A percentile compares a stretch with the other conserved stretches of the same genome.
Conservation (phyloP, 164 flowering plant genomes). For the Amborella trichopoda region DNA sequence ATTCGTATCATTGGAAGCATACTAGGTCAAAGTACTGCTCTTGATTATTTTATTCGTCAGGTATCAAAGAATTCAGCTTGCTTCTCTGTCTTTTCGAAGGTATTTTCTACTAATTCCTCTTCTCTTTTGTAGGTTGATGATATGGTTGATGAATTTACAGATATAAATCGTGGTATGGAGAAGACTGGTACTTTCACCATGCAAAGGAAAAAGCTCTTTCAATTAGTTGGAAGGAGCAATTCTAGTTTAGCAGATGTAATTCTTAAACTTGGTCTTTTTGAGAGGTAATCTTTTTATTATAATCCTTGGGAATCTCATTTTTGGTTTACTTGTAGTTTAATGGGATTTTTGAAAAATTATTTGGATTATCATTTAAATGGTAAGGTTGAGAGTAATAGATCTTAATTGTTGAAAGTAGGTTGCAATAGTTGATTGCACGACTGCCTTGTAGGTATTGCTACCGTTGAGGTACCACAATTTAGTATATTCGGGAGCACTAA, state of each 20-base stretch:
- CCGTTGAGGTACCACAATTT: too few relatives aligned
- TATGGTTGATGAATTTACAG: conserved; percentile 70
- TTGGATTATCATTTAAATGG: too few relatives aligned
- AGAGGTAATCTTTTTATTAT: conserved; percentile 33
- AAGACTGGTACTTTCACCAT: conserved; percentile 81
- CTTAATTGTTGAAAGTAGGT: too few relatives aligned
- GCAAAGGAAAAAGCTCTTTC: conserved; percentile 71
- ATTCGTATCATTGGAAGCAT: conserved; percentile 75
- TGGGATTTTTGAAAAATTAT: too few relatives aligned
- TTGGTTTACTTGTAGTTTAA: too few relatives aligned
- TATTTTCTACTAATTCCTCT: conserved; percentile 6
- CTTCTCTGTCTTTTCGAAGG: not conserved
- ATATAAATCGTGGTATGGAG: conserved; percentile 80
- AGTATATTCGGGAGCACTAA: too few relatives aligned
- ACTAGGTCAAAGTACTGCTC: conserved; percentile 89
- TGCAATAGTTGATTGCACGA: too few relatives aligned
- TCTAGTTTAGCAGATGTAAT: conserved; percentile 83
- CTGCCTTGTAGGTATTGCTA: too few relatives aligned
- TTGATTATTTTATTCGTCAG: conserved; percentile 88
- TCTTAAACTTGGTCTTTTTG: conserved; percentile 84
- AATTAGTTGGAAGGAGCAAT: conserved; percentile 88
- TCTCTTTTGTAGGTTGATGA: conserved; percentile 48
- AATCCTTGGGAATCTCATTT: too few relatives aligned
- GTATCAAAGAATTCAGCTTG: conserved; percentile 15
- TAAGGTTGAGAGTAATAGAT: too few relatives aligned